Percentiles rank a stretch among this genome's conserved stretches.
These are phyloP conservation scores for Jamesozyma piceae DNA, from an alignment of 805 yeast genomes.

Conservation along the genomic window DNA sequence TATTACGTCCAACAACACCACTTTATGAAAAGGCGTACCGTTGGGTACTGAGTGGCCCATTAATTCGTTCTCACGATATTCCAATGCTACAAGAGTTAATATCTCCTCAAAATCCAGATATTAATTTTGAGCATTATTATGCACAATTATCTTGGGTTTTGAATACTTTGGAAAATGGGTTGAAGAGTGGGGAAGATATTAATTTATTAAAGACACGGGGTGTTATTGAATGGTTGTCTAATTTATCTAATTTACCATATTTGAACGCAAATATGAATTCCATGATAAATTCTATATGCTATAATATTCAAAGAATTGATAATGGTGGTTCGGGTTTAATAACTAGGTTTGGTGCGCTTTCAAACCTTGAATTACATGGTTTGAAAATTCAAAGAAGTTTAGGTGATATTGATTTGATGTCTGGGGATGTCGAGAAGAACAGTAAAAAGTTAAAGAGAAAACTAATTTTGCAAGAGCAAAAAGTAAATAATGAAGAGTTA, in stretches of 20 bases:
- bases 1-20: conserved; percentile 62
- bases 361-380: conserved; percentile 31
- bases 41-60: conserved; percentile 47
- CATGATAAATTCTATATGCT: conserved; percentile 36
- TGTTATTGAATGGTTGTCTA: conserved; percentile 59
- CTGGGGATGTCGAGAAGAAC: conserved; percentile 11
- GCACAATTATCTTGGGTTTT: conserved; percentile 62
- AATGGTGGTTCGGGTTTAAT: conserved; percentile 50
- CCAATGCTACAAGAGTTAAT: conserved; percentile 35
- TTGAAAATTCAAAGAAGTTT: conserved; percentile 8
- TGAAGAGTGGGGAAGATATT: conserved; percentile 43
- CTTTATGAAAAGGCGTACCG: conserved; percentile 63
- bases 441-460: conserved; percentile 15
- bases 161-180: conserved; percentile 38
- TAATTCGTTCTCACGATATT: conserved; percentile 33
- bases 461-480: conserved; percentile 38
- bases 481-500: conserved; percentile 30
- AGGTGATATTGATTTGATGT: conserved; percentile 5
- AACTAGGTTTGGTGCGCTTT: conserved; percentile 45
- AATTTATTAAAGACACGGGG: conserved; percentile 42
- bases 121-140: conserved; percentile 36
- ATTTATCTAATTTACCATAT: conserved; percentile 45
- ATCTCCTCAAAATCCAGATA: conserved; percentile 16
- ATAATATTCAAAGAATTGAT: conserved; percentile 42
- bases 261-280: conserved; percentile 33